These are phyloP conservation scores for Boechera divaricarpa DNA, from an alignment of 345 rosid genomes.

Conservation along the genomic window DNA sequence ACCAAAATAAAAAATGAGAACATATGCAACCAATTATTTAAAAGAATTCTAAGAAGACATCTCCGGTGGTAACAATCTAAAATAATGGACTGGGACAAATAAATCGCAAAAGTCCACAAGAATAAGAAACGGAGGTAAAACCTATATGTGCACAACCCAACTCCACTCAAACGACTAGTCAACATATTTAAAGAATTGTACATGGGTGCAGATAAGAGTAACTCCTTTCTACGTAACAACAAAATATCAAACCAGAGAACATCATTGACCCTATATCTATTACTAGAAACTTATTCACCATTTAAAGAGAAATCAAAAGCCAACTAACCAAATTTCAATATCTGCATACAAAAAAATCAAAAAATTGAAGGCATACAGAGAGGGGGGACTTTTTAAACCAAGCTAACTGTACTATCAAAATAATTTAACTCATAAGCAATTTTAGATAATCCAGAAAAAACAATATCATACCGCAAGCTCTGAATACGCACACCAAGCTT, in stretches of 20 bases:
- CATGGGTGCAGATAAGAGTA: constrained; percentile 25
- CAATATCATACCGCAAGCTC: constrained; percentile 65
- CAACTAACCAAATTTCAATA: constrained; percentile 4
- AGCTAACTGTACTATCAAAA: constrained; percentile 2
- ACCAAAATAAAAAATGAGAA: constrained; percentile 7
- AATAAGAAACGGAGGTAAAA: not conserved
- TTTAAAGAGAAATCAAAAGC: constrained; percentile 4
- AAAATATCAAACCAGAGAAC: constrained; percentile 2
- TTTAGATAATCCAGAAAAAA: constrained; percentile 11
- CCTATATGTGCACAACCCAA: constrained; percentile 21
- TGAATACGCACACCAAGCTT: constrained; percentile 82
- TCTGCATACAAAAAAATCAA: constrained; percentile 2
- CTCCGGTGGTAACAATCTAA: constrained; percentile 7
- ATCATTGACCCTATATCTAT: not conserved
- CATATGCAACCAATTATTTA: constrained; percentile 18
- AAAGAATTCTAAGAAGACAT: constrained; percentile 17
- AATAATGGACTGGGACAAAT: constrained; percentile 12
- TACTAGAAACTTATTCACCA: constrained; percentile 9
- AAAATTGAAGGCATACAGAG: not conserved
- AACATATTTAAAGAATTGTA: constrained; percentile 7
- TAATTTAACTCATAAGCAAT: constrained; percentile 14
- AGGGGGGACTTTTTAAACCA: not conserved
- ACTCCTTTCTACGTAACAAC: not conserved
- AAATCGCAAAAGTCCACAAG: not conserved
- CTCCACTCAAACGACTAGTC: constrained; percentile 8